These are phyloP conservation scores for Oryza meyeriana DNA, from an alignment of 176 grass and related monocot species.

Conservation along the genomic window DNA sequence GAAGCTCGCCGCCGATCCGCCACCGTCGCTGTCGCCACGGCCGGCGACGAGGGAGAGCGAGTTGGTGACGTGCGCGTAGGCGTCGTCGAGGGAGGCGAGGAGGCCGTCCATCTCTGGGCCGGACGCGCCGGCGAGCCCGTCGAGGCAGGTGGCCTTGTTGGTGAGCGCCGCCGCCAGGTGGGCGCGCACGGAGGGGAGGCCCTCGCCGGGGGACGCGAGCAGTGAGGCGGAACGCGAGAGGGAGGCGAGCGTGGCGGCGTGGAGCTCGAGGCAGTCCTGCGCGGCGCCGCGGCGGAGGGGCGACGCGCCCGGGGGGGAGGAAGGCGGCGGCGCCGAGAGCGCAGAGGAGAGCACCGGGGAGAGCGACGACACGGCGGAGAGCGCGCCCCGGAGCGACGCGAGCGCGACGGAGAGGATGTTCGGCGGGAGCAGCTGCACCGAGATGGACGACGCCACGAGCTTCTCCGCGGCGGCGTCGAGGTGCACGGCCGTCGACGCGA, in stretches of 20 bases:
- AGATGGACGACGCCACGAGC: slow-evolving; percentile 21
- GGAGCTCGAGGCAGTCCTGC: slow-evolving; percentile 69
- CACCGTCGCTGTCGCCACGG: not conserved
- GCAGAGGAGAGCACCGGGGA: slow-evolving; percentile 39
- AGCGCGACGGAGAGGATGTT: slow-evolving; percentile 46
- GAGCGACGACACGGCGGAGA: slow-evolving; percentile 37
- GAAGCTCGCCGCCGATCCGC: not conserved
- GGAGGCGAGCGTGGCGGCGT: slow-evolving; percentile 36
- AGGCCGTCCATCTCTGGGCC: slow-evolving; percentile 30
- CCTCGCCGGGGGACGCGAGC: slow-evolving; percentile 18
- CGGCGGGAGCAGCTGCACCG: slow-evolving; percentile 21
- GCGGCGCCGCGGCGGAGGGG: slow-evolving; percentile 45
- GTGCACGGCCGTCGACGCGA: slow-evolving; percentile 38
- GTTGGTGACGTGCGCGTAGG: slow-evolving; percentile 69
- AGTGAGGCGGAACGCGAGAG: slow-evolving; percentile 40
- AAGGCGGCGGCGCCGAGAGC: slow-evolving; percentile 1
- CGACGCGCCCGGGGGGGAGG: not conserved
- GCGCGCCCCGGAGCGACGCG: slow-evolving; percentile 44
- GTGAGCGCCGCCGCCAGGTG: slow-evolving; percentile 63
- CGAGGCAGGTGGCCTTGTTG: slow-evolving; percentile 69
- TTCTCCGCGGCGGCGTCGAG: not conserved
- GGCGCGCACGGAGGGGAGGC: slow-evolving; percentile 38
- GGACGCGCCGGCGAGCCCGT: slow-evolving; percentile 43
- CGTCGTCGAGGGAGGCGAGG: slow-evolving; percentile 44
- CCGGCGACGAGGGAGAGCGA: slow-evolving; percentile 55